Evolutionary conservation across 495 filamentous ascomycete genomes (phyloP).

Genomic region (Aspergillus hancockii): DNA sequence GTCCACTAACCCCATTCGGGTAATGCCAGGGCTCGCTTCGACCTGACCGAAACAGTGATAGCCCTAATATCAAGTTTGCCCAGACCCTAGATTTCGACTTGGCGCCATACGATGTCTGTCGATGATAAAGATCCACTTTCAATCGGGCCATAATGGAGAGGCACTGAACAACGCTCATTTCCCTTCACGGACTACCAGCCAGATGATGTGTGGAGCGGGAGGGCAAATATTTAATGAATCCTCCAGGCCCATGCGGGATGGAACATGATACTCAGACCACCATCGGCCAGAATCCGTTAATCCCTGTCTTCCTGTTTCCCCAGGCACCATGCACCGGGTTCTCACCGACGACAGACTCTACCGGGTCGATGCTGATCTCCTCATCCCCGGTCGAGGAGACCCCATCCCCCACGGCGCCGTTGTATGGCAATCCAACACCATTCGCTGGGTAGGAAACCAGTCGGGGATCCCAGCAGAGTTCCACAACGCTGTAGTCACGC

Average conservation of each 20-base stretch:
- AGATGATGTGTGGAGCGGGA: not conserved
- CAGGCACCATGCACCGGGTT: conserved; percentile 2
- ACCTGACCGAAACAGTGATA: conserved; percentile 2
- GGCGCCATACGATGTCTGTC: not conserved
- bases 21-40: conserved; percentile 6
- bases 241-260: not conserved
- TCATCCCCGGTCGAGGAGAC: conserved; percentile 48
- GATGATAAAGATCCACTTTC: not conserved
- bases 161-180: not conserved
- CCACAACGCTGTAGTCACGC: conserved; percentile 14
- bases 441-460: conserved; percentile 43
- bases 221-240: not conserved
- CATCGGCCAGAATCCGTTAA: too few species aligned
- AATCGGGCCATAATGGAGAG: not conserved
- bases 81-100: not conserved
- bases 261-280: not conserved
- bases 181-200: not conserved
- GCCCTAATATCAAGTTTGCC: not conserved
- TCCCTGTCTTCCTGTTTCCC: not conserved
- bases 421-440: conserved; percentile 41
- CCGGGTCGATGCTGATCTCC: conserved; percentile 35
- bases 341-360: conserved; percentile 8
- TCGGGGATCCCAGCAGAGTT: conserved; percentile 36
- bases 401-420: conserved; percentile 41
- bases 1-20: not conserved